phyloP scores from a whole-genome alignment of 179 eudicot species.

The Gypsophila paniculata region DNA sequence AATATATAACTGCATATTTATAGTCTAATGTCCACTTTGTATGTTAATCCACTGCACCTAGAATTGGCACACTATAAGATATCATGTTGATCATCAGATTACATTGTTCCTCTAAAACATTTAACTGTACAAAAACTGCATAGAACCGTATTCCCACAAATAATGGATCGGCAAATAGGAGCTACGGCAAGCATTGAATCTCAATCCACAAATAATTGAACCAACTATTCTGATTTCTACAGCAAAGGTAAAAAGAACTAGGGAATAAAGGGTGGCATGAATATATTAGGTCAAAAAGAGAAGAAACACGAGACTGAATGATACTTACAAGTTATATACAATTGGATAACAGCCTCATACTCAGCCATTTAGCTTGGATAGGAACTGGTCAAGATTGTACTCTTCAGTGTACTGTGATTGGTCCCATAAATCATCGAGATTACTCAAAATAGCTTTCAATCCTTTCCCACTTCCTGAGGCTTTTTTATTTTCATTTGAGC shows the following conservation, averaged over 20 bases:
- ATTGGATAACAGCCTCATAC: conserved; percentile 3
- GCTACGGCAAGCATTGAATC: background rate
- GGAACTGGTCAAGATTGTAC: conserved; percentile 74
- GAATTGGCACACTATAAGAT: background rate
- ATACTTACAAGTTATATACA: conserved; percentile 35
- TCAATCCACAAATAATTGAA: background rate
- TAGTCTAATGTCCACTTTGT: background rate
- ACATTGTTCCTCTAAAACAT: background rate
- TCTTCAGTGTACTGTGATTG: conserved; percentile 96
- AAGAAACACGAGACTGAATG: background rate
- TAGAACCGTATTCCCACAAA: background rate
- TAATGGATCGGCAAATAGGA: background rate
- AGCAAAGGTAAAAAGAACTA: conserved; percentile 1
- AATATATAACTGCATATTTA: background rate
- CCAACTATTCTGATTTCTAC: background rate
- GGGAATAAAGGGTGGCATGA: conserved; percentile 1
- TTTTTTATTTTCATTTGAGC: conserved; percentile 45
- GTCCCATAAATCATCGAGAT: conserved; percentile 97
- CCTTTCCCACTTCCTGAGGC: conserved; percentile 68
- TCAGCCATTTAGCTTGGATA: conserved; percentile 83
- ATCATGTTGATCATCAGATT: background rate
- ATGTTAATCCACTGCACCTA: conserved; percentile 4
- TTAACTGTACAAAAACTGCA: conserved; percentile 5
- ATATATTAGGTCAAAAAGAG: background rate
- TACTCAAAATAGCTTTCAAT: conserved; percentile 79